A percentile compares a stretch with the other conserved stretches of the same genome.
These are phyloP conservation scores for Pestalotiopsis sp. DNA, from an alignment of 2,329 filamentous ascomycete species.

Conservation along the genomic window DNA sequence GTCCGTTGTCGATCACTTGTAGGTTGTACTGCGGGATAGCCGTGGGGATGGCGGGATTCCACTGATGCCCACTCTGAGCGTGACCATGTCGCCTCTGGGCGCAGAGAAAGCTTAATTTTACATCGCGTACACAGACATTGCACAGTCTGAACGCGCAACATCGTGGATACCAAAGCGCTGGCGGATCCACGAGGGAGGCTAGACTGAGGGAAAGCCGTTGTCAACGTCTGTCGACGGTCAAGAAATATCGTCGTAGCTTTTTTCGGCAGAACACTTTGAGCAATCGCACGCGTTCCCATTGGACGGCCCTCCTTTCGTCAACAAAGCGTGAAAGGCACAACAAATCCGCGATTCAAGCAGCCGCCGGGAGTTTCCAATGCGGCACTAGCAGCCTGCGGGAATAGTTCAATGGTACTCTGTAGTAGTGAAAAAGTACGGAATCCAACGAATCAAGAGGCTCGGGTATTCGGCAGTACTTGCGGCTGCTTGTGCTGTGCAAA, in stretches of 20 bases:
- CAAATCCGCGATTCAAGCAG: neutral
- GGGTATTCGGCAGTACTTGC: neutral
- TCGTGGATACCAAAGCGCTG: neutral
- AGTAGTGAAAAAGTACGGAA: neutral
- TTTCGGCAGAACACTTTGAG: neutral
- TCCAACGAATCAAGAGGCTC: neutral
- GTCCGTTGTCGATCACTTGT: neutral
- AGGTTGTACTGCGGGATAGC: neutral
- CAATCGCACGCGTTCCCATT: neutral
- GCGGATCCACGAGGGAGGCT: neutral
- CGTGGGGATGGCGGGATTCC: neutral
- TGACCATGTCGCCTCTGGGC: neutral
- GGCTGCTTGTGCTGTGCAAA: neutral
- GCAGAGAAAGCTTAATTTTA: neutral
- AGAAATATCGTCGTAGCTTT: no score
- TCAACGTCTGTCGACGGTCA: neutral
- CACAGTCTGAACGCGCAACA: neutral
- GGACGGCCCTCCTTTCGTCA: neutral
- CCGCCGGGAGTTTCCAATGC: neutral
- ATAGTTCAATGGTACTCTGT: neutral
- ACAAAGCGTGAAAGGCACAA: neutral
- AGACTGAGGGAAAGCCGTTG: neutral
- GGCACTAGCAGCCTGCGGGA: neutral
- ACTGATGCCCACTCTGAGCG: neutral
- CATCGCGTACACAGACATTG: neutral